A percentile compares a stretch with the other conserved stretches of the same genome.
Conservation (phyloP, 495 filamentous ascomycete species). For the Penicillium cataractarum region DNA sequence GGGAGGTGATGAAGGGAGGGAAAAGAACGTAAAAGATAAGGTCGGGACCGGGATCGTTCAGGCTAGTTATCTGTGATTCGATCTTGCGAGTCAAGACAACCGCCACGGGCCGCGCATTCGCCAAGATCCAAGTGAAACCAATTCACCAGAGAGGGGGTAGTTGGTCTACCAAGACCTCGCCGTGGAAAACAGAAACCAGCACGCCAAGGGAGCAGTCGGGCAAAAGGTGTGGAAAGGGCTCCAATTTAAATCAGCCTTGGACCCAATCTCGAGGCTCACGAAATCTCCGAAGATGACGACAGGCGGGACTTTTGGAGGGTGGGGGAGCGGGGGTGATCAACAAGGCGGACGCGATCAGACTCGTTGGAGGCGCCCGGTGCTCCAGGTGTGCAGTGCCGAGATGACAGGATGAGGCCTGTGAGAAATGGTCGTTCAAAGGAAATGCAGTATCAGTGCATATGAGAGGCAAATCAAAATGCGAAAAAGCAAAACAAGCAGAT, state of each 20-base stretch:
- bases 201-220: conserved; percentile 4
- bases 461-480: neutral
- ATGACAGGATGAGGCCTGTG: neutral
- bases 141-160: neutral
- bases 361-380: neutral
- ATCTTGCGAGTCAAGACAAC: conserved; percentile 4
- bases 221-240: conserved; percentile 12
- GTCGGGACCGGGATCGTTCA: neutral
- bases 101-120: conserved; percentile 17
- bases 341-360: neutral
- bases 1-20: neutral
- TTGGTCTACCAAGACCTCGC: neutral
- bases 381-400: neutral
- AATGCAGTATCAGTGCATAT: neutral
- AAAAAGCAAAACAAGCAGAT: conserved; percentile 9
- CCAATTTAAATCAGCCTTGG: conserved; percentile 17
- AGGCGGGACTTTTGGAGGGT: conserved; percentile 9
- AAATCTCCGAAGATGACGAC: conserved; percentile 23
- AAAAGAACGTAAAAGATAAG: conserved; percentile 2
- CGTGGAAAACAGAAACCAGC: neutral
- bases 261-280: conserved; percentile 1
- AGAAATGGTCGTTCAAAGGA: neutral
- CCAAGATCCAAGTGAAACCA: conserved; percentile 24
- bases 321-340: conserved; percentile 24
- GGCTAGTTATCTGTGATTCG: conserved; percentile 14